Evolutionary conservation across 2,329 filamentous ascomycete species (phyloP).

Genomic region (Dactylonectria estremocensis): DNA sequence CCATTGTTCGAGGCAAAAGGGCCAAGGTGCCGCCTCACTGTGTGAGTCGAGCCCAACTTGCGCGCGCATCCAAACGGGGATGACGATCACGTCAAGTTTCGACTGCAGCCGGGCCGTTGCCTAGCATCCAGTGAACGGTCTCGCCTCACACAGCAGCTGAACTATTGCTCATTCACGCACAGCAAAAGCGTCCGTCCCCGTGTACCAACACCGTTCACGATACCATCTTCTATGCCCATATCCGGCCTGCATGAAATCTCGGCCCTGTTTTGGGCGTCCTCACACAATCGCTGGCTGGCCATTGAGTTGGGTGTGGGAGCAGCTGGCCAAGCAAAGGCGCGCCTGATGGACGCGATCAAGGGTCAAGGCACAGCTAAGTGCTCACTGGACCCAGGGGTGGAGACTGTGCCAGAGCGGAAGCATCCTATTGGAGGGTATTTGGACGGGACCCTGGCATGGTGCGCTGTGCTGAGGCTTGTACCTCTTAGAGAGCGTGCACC

Average conservation of each 20-base stretch:
- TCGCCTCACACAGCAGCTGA: slow-evolving; percentile 19
- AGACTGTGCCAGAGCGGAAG: slow-evolving; percentile 26
- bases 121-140: slow-evolving; percentile 17
- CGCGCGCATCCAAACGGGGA: not conserved
- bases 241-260: not conserved
- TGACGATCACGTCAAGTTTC: slow-evolving; percentile 27
- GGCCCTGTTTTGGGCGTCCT: slow-evolving; percentile 13
- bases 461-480: slow-evolving; percentile 40
- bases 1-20: slow-evolving; percentile 25
- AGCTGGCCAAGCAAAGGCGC: slow-evolving; percentile 5
- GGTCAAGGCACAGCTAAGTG: not conserved
- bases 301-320: slow-evolving; percentile 24
- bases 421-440: slow-evolving; percentile 43
- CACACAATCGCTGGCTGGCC: slow-evolving; percentile 2
- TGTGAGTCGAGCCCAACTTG: slow-evolving; percentile 17
- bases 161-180: slow-evolving; percentile 28
- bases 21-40: slow-evolving; percentile 26
- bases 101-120: slow-evolving; percentile 6
- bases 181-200: slow-evolving; percentile 10
- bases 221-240: slow-evolving; percentile 12
- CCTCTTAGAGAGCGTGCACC: slow-evolving; percentile 46
- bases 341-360: slow-evolving; percentile 17
- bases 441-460: slow-evolving; percentile 27
- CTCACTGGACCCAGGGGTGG: not conserved
- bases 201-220: slow-evolving; percentile 13